Percentiles rank a stretch among this genome's conserved stretches.
phyloP scores from a whole-genome alignment of 2,329 filamentous ascomycete species.

The Clonostachys chloroleuca region DNA sequence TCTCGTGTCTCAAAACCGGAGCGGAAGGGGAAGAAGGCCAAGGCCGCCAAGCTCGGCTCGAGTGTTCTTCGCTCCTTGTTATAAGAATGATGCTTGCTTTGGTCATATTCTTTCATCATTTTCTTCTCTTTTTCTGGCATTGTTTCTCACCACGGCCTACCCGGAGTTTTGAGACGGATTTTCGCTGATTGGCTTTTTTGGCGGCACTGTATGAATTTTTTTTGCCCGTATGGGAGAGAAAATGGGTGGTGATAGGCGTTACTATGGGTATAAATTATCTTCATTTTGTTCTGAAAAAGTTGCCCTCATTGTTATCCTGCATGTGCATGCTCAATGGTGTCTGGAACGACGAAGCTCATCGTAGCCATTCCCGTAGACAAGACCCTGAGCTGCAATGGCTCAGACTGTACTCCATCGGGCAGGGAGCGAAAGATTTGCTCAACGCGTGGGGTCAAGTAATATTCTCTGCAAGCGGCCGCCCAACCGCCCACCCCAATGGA shows the following conservation, averaged over 20 bases:
- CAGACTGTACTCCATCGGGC: no score
- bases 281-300: background rate
- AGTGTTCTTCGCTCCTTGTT: no score
- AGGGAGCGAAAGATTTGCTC: no score
- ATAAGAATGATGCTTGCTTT: no score
- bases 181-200: background rate
- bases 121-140: conserved; percentile 5
- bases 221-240: background rate
- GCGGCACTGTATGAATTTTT: background rate
- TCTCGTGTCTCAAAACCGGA: no score
- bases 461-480: background rate
- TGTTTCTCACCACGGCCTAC: conserved; percentile 5
- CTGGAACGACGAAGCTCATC: no score
- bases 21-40: no score
- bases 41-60: no score
- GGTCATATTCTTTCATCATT: conserved; percentile 3
- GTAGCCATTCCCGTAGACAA: no score
- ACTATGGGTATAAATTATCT: no score
- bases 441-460: no score
- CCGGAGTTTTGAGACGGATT: conserved; percentile 1
- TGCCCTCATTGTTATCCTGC: background rate
- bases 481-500: background rate
- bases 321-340: background rate
- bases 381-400: no score
- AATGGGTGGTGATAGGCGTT: conserved; percentile 1